A percentile compares a stretch with the other conserved stretches of the same genome.
Conservation (phyloP, 1,139 yeast genomes). For the Chernovozyma aurita region DNA sequence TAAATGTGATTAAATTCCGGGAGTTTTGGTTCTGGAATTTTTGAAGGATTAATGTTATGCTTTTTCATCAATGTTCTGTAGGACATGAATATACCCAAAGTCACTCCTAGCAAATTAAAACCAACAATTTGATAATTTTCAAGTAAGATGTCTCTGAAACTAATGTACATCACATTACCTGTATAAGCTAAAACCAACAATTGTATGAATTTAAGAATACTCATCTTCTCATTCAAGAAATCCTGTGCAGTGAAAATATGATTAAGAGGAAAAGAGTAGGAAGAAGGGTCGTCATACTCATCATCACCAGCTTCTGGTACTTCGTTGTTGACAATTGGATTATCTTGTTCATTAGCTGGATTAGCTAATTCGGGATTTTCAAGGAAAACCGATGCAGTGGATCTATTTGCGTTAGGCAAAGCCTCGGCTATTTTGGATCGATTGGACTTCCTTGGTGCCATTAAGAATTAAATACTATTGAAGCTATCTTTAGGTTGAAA, state of each 20-base stretch:
- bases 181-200: constrained; percentile 27
- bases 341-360: neutral
- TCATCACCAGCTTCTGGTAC: neutral
- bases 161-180: constrained; percentile 27
- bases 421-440: neutral
- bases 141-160: constrained; percentile 15
- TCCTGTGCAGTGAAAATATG: constrained; percentile 33
- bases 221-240: constrained; percentile 33
- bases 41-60: constrained; percentile 12
- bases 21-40: constrained; percentile 16
- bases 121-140: constrained; percentile 23
- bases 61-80: constrained; percentile 19
- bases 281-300: constrained; percentile 16
- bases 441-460: neutral
- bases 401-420: neutral
- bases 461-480: too few relatives aligned
- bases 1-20: constrained; percentile 41
- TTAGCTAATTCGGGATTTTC: neutral
- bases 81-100: constrained; percentile 26
- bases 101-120: constrained; percentile 33
- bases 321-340: neutral
- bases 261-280: constrained; percentile 24
- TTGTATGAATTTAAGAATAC: constrained; percentile 30
- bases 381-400: constrained; percentile 4
- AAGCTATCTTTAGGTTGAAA: too few relatives aligned